Conservation (phyloP, 768 basidiomycete genomes). For the Xerocomellus intermedius region DNA sequence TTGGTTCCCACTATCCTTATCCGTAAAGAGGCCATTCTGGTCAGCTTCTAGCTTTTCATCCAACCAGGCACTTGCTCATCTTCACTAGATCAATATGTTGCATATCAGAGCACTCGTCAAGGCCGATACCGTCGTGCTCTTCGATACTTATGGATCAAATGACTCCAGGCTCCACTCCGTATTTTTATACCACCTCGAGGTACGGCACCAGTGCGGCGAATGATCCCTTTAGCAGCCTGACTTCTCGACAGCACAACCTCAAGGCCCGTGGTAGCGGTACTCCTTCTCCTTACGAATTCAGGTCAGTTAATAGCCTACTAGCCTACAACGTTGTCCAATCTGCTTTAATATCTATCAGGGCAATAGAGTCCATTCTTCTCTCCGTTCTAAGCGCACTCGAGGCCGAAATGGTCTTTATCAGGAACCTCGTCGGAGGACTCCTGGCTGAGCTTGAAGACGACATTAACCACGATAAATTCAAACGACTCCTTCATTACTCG, state of each 20-base stretch:
- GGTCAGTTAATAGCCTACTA: constrained; percentile 43
- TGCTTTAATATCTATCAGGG: constrained; percentile 48
- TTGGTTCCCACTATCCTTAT: constrained; percentile 92
- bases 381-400: constrained; percentile 92
- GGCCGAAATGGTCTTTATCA: constrained; percentile 94
- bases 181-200: constrained; percentile 86
- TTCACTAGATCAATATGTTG: constrained; percentile 77
- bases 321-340: constrained; percentile 9
- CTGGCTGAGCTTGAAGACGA: constrained; percentile 93
- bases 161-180: constrained; percentile 85
- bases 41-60: constrained; percentile 36
- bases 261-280: constrained; percentile 65
- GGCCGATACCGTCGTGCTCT: constrained; percentile 86
- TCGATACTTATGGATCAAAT: constrained; percentile 87
- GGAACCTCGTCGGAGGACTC: constrained; percentile 85
- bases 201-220: constrained; percentile 31
- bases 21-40: constrained; percentile 84
- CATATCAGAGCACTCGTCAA: constrained; percentile 96
- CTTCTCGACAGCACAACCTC: constrained; percentile 67
- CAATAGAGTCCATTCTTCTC: constrained; percentile 88
- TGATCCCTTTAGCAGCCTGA: constrained; percentile 6
- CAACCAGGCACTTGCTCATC: constrained; percentile 11
- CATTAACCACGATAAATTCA: constrained; percentile 94
- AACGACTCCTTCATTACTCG: constrained; percentile 88
- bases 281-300: constrained; percentile 90